Percentiles rank a stretch among this genome's conserved stretches.
These are phyloP conservation scores for Mortierella sp. DNA, from an alignment of 371 early-diverging fungal species.

Conservation along the genomic window DNA sequence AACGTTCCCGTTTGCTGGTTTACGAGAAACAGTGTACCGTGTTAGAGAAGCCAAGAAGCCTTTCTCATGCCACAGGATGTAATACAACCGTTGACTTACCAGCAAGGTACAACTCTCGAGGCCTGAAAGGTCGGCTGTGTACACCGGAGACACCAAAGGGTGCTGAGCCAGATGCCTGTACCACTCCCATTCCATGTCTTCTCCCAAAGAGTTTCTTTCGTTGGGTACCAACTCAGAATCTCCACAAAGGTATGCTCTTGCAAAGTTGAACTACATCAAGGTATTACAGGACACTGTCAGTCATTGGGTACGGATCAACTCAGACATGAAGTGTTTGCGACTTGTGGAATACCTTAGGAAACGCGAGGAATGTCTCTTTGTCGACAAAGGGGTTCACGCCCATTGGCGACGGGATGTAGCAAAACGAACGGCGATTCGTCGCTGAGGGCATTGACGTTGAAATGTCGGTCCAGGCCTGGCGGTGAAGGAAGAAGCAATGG, in stretches of 20 bases:
- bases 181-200: conserved; percentile 45
- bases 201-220: conserved; percentile 26
- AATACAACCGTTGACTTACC: conserved; percentile 14
- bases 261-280: conserved; percentile 36
- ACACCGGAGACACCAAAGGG: conserved; percentile 33
- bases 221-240: conserved; percentile 33
- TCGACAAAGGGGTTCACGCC: conserved; percentile 39
- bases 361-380: conserved; percentile 19
- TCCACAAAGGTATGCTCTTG: conserved; percentile 41
- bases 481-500: not conserved
- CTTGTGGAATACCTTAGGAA: conserved; percentile 31
- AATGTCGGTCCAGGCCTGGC: conserved; percentile 48
- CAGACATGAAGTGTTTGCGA: no score
- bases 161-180: conserved; percentile 50
- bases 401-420: conserved; percentile 46
- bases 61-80: no score
- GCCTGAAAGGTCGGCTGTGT: conserved; percentile 31
- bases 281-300: no score
- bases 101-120: conserved; percentile 29
- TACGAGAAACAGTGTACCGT: no score
- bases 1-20: conserved; percentile 44
- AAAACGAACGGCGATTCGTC: conserved; percentile 20
- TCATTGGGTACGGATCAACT: no score
- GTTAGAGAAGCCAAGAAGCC: no score
- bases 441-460: conserved; percentile 48